Evolutionary conservation across 805 yeast species (phyloP), one percentile per base, ranked within the genome.

Genomic region (Spathaspora sp.): DNA sequence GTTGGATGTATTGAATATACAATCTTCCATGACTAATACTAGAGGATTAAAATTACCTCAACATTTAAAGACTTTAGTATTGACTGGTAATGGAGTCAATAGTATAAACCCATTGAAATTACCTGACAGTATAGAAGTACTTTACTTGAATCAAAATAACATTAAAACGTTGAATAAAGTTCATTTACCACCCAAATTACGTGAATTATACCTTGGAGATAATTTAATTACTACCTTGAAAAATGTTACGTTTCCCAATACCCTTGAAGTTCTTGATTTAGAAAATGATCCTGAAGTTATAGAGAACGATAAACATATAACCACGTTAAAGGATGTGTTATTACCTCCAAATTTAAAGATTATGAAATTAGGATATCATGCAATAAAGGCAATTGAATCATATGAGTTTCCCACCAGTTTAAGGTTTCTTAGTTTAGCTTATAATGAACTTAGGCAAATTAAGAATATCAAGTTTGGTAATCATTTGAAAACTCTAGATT

Each of bases 161-260:
- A 72, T 75, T 58, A 75, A 75, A 54, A 74, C 79, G 1, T 60
- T 75, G 39, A 75, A 71, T 55, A 75, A 75, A 51, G 79, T 72
- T 7, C 64, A 63, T 46, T 69, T 75, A 49, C 79, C 79, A 7
- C 31, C 64, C 9, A 57, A 63, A 10, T 59, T 75, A 39, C 63
- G 59, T 42, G 68, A 72, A 54, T 60, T 75, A 19, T 68, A 71
- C 52, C 55, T 75, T 35, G 78, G 79, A 4, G 72, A 73, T 53
- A 75, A 75, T 57, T 50, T 72, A 50, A 65, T 75, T 46, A 74
- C 79, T n/a, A 73, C 79, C 1, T 59, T 75, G 44, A 75, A 74
- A 51, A 75, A 75, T 54, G 78, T 75, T 7, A 64, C 59, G 38
- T 74, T 75, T 49, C 79, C 79, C 0, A 50, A 64, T 2, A 57